Conservation (phyloP, 2,329 filamentous ascomycete species). For the Dothistroma pini region DNA sequence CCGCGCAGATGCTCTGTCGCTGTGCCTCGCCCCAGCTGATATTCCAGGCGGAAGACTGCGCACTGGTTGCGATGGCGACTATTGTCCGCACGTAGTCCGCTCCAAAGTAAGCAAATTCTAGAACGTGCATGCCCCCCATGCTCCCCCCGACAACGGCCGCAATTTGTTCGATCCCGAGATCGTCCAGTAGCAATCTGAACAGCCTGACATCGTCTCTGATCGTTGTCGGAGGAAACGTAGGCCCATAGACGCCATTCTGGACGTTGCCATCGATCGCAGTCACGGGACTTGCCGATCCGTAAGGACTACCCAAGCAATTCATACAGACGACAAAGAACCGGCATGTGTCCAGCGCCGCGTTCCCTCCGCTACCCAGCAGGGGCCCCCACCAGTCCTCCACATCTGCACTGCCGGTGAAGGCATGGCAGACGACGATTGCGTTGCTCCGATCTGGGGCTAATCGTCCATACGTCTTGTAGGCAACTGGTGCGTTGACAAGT, state of each 20-base stretch:
- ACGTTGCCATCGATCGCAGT: conserved; percentile 81
- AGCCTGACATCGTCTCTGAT: conserved; percentile 91
- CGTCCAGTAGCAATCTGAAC: conserved; percentile 75
- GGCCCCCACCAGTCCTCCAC: conserved; percentile 88
- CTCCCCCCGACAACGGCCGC: conserved; percentile 79
- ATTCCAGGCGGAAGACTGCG: conserved; percentile 81
- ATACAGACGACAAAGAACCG: conserved; percentile 83
- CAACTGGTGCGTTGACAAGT: conserved; percentile 68
- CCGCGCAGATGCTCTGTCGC: conserved; percentile 90
- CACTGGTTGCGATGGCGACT: conserved; percentile 81
- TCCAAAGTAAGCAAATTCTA: conserved; percentile 89
- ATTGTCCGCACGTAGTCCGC: conserved; percentile 77
- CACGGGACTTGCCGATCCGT: conserved; percentile 81
- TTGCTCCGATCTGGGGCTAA: conserved; percentile 57
- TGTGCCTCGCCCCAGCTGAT: conserved; percentile 90
- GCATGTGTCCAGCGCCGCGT: conserved; percentile 68
- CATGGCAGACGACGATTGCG: conserved; percentile 71
- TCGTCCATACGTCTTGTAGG: conserved; percentile 60
- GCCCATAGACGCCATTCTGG: conserved; percentile 75
- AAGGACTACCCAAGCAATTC: conserved; percentile 81
- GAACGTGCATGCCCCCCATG: conserved; percentile 85
- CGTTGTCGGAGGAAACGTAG: conserved; percentile 93
- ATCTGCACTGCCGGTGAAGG: conserved; percentile 79
- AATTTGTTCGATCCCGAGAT: conserved; percentile 77
- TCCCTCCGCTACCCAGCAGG: conserved; percentile 60